phyloP scores from a whole-genome alignment of 208 protist genomes.

The Leishmania gerbilli region DNA sequence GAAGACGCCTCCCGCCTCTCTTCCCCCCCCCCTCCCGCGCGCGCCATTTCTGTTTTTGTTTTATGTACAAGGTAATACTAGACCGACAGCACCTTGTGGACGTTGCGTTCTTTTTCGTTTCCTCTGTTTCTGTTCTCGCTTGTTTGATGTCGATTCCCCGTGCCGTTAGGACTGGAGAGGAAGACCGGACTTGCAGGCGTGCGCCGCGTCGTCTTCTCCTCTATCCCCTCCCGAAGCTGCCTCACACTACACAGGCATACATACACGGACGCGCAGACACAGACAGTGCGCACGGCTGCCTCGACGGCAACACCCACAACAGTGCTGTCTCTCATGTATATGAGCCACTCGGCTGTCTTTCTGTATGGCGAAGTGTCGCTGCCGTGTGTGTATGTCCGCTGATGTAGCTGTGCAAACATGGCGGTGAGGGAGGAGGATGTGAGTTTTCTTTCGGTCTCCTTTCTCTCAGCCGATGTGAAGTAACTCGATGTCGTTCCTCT shows the following conservation, averaged over 20 bases:
- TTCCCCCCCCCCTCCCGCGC: neutral
- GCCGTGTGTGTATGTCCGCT: neutral
- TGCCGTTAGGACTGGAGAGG: neutral
- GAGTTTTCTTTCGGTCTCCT: neutral
- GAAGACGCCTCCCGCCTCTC: neutral
- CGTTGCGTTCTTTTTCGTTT: neutral
- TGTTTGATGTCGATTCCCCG: neutral
- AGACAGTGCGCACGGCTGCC: neutral
- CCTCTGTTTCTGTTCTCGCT: neutral
- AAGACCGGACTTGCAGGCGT: neutral
- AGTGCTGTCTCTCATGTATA: neutral
- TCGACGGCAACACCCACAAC: neutral
- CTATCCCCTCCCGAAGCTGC: neutral
- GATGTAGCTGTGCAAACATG: neutral
- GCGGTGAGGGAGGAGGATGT: neutral
- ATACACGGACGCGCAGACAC: neutral
- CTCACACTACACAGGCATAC: neutral
- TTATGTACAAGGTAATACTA: neutral
- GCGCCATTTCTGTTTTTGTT: neutral
- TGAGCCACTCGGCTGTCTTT: neutral
- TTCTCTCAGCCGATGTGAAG: neutral
- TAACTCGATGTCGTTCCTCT: neutral
- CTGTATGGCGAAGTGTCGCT: neutral
- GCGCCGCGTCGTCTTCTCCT: neutral
- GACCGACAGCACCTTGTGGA: neutral